Percentiles rank a stretch among this genome's conserved stretches.
phyloP scores from a whole-genome alignment of 345 rosid species.

The Turritis glabra region DNA sequence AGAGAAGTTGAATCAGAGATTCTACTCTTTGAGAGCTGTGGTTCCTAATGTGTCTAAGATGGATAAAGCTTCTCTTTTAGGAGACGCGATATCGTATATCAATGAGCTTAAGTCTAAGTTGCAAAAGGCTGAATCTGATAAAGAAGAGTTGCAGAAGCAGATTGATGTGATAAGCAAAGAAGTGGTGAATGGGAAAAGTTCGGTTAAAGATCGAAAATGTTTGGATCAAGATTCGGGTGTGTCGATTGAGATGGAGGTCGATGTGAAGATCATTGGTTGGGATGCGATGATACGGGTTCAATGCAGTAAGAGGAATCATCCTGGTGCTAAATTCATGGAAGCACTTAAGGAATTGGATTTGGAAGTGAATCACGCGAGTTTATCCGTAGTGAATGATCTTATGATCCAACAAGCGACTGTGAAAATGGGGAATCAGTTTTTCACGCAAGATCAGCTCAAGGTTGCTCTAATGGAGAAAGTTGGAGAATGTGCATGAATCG shows the following conservation, averaged over 20 bases:
- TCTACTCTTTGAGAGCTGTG: conserved; percentile 83
- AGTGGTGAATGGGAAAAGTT: neutral
- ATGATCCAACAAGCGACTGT: conserved; percentile 99
- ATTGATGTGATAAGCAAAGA: conserved; percentile 57
- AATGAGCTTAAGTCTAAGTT: conserved; percentile 78
- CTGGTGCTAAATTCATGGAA: conserved; percentile 83
- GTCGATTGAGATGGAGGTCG: conserved; percentile 67
- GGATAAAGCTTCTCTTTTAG: conserved; percentile 96
- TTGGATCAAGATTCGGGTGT: conserved; percentile 7
- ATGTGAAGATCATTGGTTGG: conserved; percentile 85
- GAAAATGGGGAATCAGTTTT: conserved; percentile 75
- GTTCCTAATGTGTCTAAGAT: conserved; percentile 96
- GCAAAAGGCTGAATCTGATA: conserved; percentile 53
- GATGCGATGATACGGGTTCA: conserved; percentile 86
- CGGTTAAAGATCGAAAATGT: conserved; percentile 20
- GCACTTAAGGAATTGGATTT: conserved; percentile 86
- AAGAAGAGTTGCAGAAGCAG: conserved; percentile 65
- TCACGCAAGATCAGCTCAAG: conserved; percentile 83
- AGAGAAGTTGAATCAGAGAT: conserved; percentile 91
- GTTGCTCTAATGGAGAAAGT: conserved; percentile 60
- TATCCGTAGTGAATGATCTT: conserved; percentile 79
- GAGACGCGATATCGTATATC: conserved; percentile 86
- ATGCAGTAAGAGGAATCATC: conserved; percentile 77
- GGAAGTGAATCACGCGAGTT: conserved; percentile 88
- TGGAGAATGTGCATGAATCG: conserved; percentile 40